These are phyloP conservation scores for Populus nigra DNA, from an alignment of 345 rosid genomes.

Conservation along the genomic window DNA sequence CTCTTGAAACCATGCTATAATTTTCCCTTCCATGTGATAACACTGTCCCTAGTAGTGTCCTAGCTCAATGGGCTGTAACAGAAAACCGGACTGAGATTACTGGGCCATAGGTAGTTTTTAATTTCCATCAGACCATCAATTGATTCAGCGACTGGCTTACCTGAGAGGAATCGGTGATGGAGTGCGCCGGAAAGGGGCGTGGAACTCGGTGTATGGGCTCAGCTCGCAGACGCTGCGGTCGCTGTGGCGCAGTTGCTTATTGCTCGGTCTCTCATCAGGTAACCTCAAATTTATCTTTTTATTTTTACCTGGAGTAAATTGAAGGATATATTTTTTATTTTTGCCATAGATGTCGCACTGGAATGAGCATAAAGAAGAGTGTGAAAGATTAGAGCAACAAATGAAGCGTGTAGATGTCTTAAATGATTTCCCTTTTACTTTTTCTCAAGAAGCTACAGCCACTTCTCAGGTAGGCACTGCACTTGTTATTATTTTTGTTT, in stretches of 20 bases:
- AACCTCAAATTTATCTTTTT: background rate
- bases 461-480: constrained; percentile 47
- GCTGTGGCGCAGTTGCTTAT: constrained; percentile 78
- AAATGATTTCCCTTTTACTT: constrained; percentile 79
- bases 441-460: constrained; percentile 70
- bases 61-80: background rate
- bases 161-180: constrained; percentile 40
- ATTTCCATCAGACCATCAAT: background rate
- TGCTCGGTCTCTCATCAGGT: constrained; percentile 92
- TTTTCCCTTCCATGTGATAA: too few species aligned
- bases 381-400: constrained; percentile 74
- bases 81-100: background rate
- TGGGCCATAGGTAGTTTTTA: background rate
- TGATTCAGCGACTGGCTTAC: background rate
- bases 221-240: constrained; percentile 56
- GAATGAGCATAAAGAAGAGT: constrained; percentile 78
- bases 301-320: background rate
- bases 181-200: constrained; percentile 71
- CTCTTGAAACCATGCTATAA: too few species aligned
- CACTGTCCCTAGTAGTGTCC: too few species aligned
- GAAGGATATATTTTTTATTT: background rate
- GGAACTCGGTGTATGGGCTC: constrained; percentile 65
- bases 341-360: constrained; percentile 55
- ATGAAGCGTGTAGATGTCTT: constrained; percentile 58
- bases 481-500: background rate